Evolutionary conservation across 179 eudicot species (phyloP), one percentile per base, ranked within the genome.

Genomic region (Camellia oleifera): DNA sequence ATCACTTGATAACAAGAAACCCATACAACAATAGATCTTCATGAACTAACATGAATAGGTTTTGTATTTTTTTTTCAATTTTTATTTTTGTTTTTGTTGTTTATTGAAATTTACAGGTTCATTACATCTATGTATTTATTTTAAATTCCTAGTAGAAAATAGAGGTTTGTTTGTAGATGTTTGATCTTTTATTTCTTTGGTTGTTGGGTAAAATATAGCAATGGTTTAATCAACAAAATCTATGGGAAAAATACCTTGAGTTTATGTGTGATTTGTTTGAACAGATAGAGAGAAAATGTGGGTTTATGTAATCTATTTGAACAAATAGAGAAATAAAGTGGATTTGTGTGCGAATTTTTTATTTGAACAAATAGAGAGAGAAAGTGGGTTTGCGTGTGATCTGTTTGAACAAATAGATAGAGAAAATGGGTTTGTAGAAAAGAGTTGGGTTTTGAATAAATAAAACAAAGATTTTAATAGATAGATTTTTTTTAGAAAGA

Each of bases 101-200:
- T 26, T 20, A 54, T 40, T 45, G n/a, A 12, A 67, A 26, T 46
- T 50, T 80, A 26, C 13, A 65, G 53, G 26, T 66, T 75, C 69
- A 69, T 63, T 72, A 62, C 81, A 57, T 62, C 71, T 60, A 11
- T 60, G 62, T 81, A 52, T 32, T 53, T 69, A 5, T 15, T 69
- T 42, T 45, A 14, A 58, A 15, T 57, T 56, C 46, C 72, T 63
- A 0, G 32, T 26, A 26, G 32, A 26, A 26, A 26, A 26, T 26
- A 26, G 32, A 80, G 72, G 75, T 54, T 65, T 58, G 48, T 50
- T 72, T 50, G 7, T 10, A 52, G 23, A 11, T n/a, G 8, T 63
- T 7, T 20, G 42, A 42, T 17, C 10, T 26, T 26, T 26, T 26
- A 26, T 26, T 20, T 62, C 14, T 20, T 76, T 46, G 23, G 44